Conservation (phyloP, 768 basidiomycete species). For the Tubosaeta brunneosetosa region DNA sequence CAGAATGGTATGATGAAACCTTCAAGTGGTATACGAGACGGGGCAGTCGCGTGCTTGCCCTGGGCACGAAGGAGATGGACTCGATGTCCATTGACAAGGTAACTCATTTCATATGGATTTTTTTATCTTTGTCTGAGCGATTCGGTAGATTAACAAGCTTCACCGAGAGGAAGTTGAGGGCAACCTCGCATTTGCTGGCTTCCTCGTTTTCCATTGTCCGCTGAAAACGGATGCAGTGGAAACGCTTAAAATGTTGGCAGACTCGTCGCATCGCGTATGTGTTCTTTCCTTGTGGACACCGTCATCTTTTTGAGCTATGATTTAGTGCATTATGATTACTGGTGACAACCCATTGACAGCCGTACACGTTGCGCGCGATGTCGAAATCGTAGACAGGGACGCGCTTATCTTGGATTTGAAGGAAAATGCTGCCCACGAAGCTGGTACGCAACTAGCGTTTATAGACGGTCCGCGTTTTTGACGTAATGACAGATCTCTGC, state of each 20-base stretch:
- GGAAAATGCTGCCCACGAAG: slow-evolving; percentile 69
- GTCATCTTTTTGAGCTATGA: background rate
- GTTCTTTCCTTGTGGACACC: background rate
- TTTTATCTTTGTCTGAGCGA: background rate
- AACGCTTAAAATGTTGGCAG: slow-evolving; percentile 88
- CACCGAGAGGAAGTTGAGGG: slow-evolving; percentile 78
- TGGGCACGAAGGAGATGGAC: slow-evolving; percentile 84
- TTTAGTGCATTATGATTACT: slow-evolving; percentile 97
- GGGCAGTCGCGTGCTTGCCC: slow-evolving; percentile 89
- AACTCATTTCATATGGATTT: background rate
- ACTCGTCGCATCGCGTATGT: slow-evolving; percentile 93
- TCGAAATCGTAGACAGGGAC: slow-evolving; percentile 95
- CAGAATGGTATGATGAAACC: slow-evolving; percentile 83
- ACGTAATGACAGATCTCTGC: slow-evolving; percentile 56
- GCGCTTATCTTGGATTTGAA: slow-evolving; percentile 87
- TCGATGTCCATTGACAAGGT: slow-evolving; percentile 68
- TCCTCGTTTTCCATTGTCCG: slow-evolving; percentile 98
- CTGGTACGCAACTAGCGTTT: slow-evolving; percentile 44
- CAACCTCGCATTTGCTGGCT: slow-evolving; percentile 81
- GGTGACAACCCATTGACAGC: slow-evolving; percentile 98
- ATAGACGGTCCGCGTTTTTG: background rate
- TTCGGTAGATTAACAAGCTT: slow-evolving; percentile 78
- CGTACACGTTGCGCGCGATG: slow-evolving; percentile 90
- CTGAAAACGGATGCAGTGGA: slow-evolving; percentile 91
- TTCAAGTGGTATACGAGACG: slow-evolving; percentile 93